Evolutionary conservation across 148 eudicot genomes (phyloP).

Genomic region (Nepenthes mirabilis): DNA sequence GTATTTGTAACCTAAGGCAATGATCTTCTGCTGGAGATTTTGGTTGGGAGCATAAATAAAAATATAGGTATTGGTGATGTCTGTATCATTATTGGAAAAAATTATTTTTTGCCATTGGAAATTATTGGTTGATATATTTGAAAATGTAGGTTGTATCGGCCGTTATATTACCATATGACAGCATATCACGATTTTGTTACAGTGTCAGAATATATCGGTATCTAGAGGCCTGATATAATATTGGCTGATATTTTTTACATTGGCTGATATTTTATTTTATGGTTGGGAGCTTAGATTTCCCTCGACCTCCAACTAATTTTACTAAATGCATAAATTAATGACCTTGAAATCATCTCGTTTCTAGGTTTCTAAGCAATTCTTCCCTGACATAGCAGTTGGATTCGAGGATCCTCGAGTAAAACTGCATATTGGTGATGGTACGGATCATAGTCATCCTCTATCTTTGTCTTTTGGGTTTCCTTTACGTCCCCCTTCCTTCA

Average conservation of each 20-base stretch:
- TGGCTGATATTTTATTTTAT: too few relatives aligned
- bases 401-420: constrained; percentile 80
- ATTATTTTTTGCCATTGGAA: too few relatives aligned
- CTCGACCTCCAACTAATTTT: background rate
- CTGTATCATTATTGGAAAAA: too few relatives aligned
- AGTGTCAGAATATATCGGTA: too few relatives aligned
- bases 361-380: constrained; percentile 67
- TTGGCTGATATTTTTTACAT: too few relatives aligned
- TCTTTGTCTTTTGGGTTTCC: background rate
- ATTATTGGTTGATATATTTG: too few relatives aligned
- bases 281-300: background rate
- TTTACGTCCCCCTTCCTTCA: background rate
- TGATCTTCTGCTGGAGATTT: background rate
- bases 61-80: too few relatives aligned
- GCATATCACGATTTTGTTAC: too few relatives aligned
- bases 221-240: too few relatives aligned
- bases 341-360: background rate
- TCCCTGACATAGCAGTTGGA: constrained; percentile 78
- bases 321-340: background rate
- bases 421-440: constrained; percentile 91
- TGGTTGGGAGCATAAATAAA: background rate
- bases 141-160: too few relatives aligned
- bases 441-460: background rate
- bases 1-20: background rate
- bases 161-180: too few relatives aligned